A percentile compares a stretch with the other conserved stretches of the same genome.
Conservation (phyloP, 2,329 filamentous ascomycete genomes). For the Thielaviopsis euricoi region DNA sequence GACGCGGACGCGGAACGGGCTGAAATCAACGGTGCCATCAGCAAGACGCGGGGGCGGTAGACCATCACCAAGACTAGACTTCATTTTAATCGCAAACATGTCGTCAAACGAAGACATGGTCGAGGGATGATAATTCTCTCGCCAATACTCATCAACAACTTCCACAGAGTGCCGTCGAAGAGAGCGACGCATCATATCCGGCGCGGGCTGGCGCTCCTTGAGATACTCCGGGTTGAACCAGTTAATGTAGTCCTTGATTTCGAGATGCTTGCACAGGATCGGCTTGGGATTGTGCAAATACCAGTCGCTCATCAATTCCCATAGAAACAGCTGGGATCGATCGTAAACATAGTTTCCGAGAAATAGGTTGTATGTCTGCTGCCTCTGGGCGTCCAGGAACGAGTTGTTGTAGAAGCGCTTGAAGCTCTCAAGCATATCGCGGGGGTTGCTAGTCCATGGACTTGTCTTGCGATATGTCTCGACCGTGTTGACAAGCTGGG, state of each 20-base stretch:
- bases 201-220: slow-evolving; percentile 40
- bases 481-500: slow-evolving; percentile 97
- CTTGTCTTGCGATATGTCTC: slow-evolving; percentile 98
- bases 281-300: slow-evolving; percentile 87
- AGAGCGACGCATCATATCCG: slow-evolving; percentile 13
- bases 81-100: slow-evolving; percentile 85
- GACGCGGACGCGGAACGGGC: slow-evolving; percentile 69
- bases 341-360: slow-evolving; percentile 87
- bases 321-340: slow-evolving; percentile 83
- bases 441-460: slow-evolving; percentile 92
- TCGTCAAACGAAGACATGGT: slow-evolving; percentile 81
- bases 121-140: slow-evolving; percentile 86
- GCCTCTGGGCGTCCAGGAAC: slow-evolving; percentile 90
- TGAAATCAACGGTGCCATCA: slow-evolving; percentile 66
- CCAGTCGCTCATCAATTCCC: slow-evolving; percentile 90
- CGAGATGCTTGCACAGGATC: slow-evolving; percentile 41
- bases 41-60: slow-evolving; percentile 28
- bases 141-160: slow-evolving; percentile 86
- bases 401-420: slow-evolving; percentile 99
- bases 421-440: slow-evolving; percentile 98
- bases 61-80: slow-evolving; percentile 65
- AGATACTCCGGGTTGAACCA: slow-evolving; percentile 74
- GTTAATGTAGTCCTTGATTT: slow-evolving; percentile 56
- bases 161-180: slow-evolving; percentile 25
- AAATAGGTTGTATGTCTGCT: slow-evolving; percentile 96